These are phyloP conservation scores for Coleophoma cylindrospora DNA, from an alignment of 2,329 filamentous ascomycete genomes.

Conservation along the genomic window DNA sequence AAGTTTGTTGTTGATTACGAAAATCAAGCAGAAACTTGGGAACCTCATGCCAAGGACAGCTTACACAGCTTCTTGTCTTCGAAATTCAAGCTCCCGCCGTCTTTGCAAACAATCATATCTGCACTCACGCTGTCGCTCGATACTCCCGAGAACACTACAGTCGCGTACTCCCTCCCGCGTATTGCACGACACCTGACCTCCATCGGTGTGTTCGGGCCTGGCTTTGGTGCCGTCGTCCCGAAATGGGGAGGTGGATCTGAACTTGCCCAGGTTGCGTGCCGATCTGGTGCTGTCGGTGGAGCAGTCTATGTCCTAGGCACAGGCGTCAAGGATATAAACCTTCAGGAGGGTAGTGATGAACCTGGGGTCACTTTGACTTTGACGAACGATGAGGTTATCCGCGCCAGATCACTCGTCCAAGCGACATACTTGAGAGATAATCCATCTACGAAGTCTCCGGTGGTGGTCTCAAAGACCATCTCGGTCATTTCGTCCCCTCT, in stretches of 20 bases:
- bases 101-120: slow-evolving; percentile 58
- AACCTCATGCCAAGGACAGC: slow-evolving; percentile 44
- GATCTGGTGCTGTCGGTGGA: slow-evolving; percentile 85
- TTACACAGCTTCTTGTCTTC: slow-evolving; percentile 55
- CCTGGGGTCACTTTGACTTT: slow-evolving; percentile 41
- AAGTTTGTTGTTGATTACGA: slow-evolving; percentile 77
- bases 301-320: slow-evolving; percentile 83
- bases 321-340: slow-evolving; percentile 43
- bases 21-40: slow-evolving; percentile 54
- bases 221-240: slow-evolving; percentile 83
- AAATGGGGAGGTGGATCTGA: slow-evolving; percentile 93
- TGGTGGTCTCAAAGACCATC: slow-evolving; percentile 54
- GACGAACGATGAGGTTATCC: slow-evolving; percentile 52
- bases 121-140: slow-evolving; percentile 73
- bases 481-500: slow-evolving; percentile 66
- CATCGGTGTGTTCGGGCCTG: slow-evolving; percentile 80
- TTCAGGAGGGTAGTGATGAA: slow-evolving; percentile 18
- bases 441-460: slow-evolving; percentile 3
- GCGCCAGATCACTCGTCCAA: slow-evolving; percentile 47
- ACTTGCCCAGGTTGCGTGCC: slow-evolving; percentile 85
- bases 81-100: slow-evolving; percentile 63
- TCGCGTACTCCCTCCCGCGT: slow-evolving; percentile 61
- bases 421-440: slow-evolving; percentile 19
- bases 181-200: slow-evolving; percentile 80
- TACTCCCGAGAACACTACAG: slow-evolving; percentile 45